Conservation (phyloP, 257 asterid species). For the Rauvolfia tetraphylla region DNA sequence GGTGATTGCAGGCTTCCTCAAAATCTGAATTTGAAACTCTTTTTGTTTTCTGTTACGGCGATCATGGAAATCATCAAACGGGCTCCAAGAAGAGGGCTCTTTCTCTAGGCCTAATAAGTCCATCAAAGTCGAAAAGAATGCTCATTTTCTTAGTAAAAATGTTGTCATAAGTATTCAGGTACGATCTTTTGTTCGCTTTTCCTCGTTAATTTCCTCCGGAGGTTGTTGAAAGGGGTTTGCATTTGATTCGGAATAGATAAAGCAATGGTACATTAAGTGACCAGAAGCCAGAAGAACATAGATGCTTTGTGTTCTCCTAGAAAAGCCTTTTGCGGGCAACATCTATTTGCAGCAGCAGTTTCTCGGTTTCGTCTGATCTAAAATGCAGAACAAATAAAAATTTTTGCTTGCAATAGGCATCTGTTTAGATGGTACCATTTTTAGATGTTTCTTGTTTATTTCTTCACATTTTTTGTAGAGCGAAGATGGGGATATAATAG, state of each 20-base stretch:
- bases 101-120: neutral
- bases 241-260: too few relatives aligned
- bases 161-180: constrained; percentile 44
- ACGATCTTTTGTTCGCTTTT: neutral
- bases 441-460: too few relatives aligned
- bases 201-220: too few relatives aligned
- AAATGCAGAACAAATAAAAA: too few relatives aligned
- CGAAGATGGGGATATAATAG: constrained; percentile 77
- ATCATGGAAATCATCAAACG: neutral
- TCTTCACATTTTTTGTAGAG: constrained; percentile 28
- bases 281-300: too few relatives aligned
- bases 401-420: too few relatives aligned
- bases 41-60: neutral
- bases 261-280: too few relatives aligned
- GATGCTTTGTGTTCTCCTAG: too few relatives aligned
- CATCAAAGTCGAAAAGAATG: neutral
- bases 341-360: too few relatives aligned
- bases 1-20: too few relatives aligned
- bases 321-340: too few relatives aligned
- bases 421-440: too few relatives aligned
- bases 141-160: constrained; percentile 10
- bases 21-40: neutral
- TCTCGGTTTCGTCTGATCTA: neutral
- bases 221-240: neutral
- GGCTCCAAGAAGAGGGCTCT: neutral